Evolutionary conservation across 495 filamentous ascomycete genomes (phyloP).

Genomic region (Stereocaulon alpinum): DNA sequence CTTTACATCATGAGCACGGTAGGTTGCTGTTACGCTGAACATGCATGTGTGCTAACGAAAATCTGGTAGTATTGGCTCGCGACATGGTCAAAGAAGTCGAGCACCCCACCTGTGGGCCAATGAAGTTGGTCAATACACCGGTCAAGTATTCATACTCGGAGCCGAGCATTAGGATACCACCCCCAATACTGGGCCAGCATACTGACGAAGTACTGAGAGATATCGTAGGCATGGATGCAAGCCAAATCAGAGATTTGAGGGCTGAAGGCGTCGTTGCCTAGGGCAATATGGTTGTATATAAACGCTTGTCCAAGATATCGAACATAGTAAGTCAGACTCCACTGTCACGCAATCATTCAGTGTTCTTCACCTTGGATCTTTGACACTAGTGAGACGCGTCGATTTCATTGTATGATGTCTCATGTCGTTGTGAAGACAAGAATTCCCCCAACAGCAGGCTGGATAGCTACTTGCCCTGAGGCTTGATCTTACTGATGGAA

Average conservation of each 20-base stretch:
- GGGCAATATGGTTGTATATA: background rate
- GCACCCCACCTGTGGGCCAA: conserved; percentile 69
- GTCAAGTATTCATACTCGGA: conserved; percentile 83
- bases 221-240: conserved; percentile 51
- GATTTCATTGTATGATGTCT: too few relatives aligned
- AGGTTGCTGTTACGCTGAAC: conserved; percentile 15
- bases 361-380: too few relatives aligned
- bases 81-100: conserved; percentile 83
- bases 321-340: too few relatives aligned
- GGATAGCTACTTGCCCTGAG: too few relatives aligned
- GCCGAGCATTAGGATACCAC: conserved; percentile 66
- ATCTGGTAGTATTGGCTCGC: conserved; percentile 54
- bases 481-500: too few relatives aligned
- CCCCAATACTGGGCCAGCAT: conserved; percentile 84
- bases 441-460: too few relatives aligned
- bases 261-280: conserved; percentile 59
- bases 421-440: too few relatives aligned
- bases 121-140: conserved; percentile 89
- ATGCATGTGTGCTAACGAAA: background rate
- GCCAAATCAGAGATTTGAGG: conserved; percentile 52
- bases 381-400: too few relatives aligned
- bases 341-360: too few relatives aligned
- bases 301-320: too few relatives aligned
- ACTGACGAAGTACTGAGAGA: conserved; percentile 73
- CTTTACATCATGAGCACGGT: conserved; percentile 77